A percentile compares a stretch with the other conserved stretches of the same genome.
These are phyloP conservation scores for Didymella sp. DNA, from an alignment of 2,329 filamentous ascomycete species.

Conservation along the genomic window DNA sequence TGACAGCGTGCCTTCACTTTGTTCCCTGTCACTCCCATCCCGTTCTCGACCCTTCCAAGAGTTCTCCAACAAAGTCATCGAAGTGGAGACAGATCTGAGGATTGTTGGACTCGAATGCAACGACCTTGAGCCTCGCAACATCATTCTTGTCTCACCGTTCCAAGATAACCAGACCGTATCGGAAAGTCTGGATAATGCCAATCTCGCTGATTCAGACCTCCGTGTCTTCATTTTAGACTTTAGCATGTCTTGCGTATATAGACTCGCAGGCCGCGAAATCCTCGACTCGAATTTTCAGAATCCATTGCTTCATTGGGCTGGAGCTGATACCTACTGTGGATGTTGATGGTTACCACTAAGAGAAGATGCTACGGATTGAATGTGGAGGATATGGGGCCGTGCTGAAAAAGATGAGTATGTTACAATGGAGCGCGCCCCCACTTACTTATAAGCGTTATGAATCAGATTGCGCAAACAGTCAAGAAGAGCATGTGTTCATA, in stretches of 20 bases:
- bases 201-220: background rate
- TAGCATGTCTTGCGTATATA: background rate
- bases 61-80: background rate
- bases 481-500: too few relatives aligned
- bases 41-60: too few relatives aligned
- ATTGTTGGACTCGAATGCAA: background rate
- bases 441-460: too few relatives aligned
- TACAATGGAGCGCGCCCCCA: background rate
- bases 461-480: too few relatives aligned
- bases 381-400: background rate
- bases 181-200: too few relatives aligned
- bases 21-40: too few relatives aligned
- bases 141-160: too few relatives aligned
- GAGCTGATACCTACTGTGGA: background rate
- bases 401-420: background rate
- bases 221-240: conserved; percentile 2
- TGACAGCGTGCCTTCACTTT: too few relatives aligned
- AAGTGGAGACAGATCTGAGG: background rate
- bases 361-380: background rate
- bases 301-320: background rate
- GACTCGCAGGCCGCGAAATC: background rate
- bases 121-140: background rate
- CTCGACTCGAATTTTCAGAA: background rate
- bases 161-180: too few relatives aligned
- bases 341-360: background rate